Percentiles rank a stretch among this genome's conserved stretches.
Evolutionary conservation across 1,284 basidiomycete species (phyloP).

Genomic region (Porphyrellus sp.): DNA sequence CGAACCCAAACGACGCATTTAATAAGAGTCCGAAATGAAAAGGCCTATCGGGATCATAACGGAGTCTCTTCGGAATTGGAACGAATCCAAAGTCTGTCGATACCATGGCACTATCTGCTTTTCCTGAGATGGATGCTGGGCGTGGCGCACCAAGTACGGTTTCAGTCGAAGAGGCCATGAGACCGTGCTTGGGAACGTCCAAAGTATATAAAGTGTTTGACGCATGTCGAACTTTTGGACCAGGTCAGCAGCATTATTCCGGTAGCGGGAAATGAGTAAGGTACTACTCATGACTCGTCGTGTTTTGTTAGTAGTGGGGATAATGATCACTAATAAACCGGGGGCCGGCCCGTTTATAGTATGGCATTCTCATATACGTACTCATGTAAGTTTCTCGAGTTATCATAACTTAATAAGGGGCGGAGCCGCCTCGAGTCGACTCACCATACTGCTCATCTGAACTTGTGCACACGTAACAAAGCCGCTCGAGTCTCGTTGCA

Average conservation of each 20-base stretch:
- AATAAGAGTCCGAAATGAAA: conserved; percentile 59
- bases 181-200: neutral
- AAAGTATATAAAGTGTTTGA: conserved; percentile 13
- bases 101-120: neutral
- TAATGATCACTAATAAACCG: no score
- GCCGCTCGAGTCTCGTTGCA: no score
- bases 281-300: neutral
- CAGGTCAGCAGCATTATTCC: no score
- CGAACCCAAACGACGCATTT: conserved; percentile 64
- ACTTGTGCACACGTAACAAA: no score
- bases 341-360: no score
- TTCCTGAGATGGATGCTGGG: neutral
- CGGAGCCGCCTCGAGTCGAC: no score
- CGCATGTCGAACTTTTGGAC: neutral
- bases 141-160: neutral
- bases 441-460: no score
- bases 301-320: no score
- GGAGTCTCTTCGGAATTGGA: conserved; percentile 61
- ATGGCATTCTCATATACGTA: no score
- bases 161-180: conserved; percentile 17
- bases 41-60: conserved; percentile 56
- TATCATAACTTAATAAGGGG: no score
- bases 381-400: no score
- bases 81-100: conserved; percentile 56
- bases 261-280: neutral